phyloP scores from a whole-genome alignment of 345 rosid genomes.

The Triadica sebifera region DNA sequence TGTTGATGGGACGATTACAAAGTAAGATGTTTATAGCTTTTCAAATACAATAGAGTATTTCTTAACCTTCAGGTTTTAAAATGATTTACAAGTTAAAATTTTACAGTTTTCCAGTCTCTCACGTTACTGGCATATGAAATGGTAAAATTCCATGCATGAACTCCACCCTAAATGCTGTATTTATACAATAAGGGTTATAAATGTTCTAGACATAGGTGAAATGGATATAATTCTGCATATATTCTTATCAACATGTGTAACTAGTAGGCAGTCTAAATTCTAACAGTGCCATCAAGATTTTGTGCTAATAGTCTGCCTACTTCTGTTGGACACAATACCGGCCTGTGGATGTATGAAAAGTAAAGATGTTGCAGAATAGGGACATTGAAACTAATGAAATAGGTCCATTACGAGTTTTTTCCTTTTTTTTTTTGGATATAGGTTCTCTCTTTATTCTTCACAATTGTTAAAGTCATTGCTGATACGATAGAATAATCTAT shows the following conservation, averaged over 20 bases:
- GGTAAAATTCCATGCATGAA: not conserved
- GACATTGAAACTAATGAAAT: not conserved
- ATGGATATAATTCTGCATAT: not conserved
- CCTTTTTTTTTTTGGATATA: not conserved
- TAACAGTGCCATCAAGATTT: not conserved
- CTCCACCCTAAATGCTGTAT: not conserved
- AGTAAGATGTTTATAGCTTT: conserved; percentile 34
- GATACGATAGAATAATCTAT: not conserved
- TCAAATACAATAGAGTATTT: no score
- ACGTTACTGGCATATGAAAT: not conserved
- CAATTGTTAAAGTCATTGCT: not conserved
- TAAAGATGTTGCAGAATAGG: not conserved
- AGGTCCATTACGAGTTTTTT: not conserved
- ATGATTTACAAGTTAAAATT: not conserved
- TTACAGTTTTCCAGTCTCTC: not conserved
- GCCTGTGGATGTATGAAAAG: not conserved
- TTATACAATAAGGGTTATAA: not conserved
- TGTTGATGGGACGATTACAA: conserved; percentile 98
- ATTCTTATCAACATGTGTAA: not conserved
- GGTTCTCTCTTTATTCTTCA: not conserved
- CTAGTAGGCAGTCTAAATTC: not conserved
- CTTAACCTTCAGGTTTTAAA: not conserved
- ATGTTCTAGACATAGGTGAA: not conserved
- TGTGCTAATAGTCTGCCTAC: not conserved
- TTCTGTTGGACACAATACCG: not conserved